Base-by-base conservation (phyloP, 768 basidiomycete genomes). In the Phaeotremella fagi region DNA sequence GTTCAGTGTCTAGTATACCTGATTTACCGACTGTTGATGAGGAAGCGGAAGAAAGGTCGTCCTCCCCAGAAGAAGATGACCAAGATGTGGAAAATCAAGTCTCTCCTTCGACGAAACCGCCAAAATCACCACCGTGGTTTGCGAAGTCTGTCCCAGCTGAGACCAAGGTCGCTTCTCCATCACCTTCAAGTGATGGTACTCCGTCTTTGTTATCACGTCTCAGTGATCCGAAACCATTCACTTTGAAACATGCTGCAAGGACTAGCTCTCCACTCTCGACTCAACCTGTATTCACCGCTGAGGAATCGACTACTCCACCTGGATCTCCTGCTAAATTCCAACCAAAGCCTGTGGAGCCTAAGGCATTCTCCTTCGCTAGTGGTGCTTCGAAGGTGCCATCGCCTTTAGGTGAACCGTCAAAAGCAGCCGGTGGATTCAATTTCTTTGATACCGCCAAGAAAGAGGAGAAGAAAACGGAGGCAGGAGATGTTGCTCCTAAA, bases 191-290 rank as follows among this genome's bases (percentile, higher is more conserved):
- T 20, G 43, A 57, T n/a, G 24, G 49, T 14, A 41, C 48, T 28
- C 51, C 59, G 0, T 52, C 52, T 4, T 52, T 60, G 15, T 48
- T 62, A 18, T 45, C 60, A 4, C 26, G 55, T 20, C 42, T 59
- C 22, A 50, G 50, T 22, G 43, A 58, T 1, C 28, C 50, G 16
- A 41, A 28, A 16, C 43, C 48, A 24, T 67, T 61, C 52, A 51
- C 36, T 1, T 54, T 59, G 44, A 61, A 59, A 33, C 64, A 69
- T 46, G 68, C 68, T 18, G 59, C 65, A 4, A 48, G 52, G 14
- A 64, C 65, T 0, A 60, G 60, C 51, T 67, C 66, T 0, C 68
- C 68, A 11, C 51, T 70, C 2, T 51, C 53, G 4, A 59, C 52
- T 46, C 60, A 59, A 18, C 68, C 68, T 15, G 60, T 63, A 3